A percentile compares a stretch with the other conserved stretches of the same genome.
Evolutionary conservation across 202 grass and related monocot genomes (phyloP).

Genomic region (Zizania palustris): DNA sequence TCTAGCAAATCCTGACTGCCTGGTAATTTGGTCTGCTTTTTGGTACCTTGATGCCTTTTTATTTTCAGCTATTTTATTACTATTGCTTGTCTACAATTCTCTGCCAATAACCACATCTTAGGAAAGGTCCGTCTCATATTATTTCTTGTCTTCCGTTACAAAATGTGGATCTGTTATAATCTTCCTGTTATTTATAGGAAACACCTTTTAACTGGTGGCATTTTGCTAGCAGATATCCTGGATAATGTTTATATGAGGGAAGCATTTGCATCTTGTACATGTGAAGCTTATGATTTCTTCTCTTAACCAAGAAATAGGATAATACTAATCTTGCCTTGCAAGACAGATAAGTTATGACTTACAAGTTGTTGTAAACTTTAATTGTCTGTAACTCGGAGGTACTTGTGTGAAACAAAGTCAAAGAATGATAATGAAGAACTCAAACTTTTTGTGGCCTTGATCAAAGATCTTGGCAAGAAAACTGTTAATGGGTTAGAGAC

Average conservation of each 20-base stretch:
- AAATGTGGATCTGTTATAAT: not conserved
- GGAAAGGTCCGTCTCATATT: not conserved
- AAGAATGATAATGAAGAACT: slow-evolving; percentile 11
- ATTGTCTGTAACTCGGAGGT: not conserved
- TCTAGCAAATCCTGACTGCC: slow-evolving; percentile 4
- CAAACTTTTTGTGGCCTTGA: slow-evolving; percentile 14
- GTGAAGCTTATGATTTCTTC: slow-evolving; percentile 50
- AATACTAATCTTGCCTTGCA: slow-evolving; percentile 44
- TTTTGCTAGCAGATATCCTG: slow-evolving; percentile 22
- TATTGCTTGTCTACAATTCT: not conserved
- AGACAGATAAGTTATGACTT: slow-evolving; percentile 31
- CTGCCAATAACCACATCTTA: not conserved
- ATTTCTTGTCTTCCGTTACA: not conserved
- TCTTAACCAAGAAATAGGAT: slow-evolving; percentile 41
- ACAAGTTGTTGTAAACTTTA: not conserved
- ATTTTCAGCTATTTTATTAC: slow-evolving; percentile 18
- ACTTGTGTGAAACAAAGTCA: not conserved
- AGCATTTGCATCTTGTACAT: slow-evolving; percentile 48
- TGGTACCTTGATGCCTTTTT: not conserved
- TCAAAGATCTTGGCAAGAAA: slow-evolving; percentile 16
- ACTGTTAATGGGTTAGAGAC: slow-evolving; percentile 17
- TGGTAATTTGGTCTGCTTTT: slow-evolving; percentile 18
- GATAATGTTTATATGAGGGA: slow-evolving; percentile 14
- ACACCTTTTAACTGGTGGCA: slow-evolving; percentile 30
- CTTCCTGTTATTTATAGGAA: slow-evolving; percentile 8